phyloP scores from a whole-genome alignment of 371 early-diverging fungal genomes.

The Mucor plumbeus region DNA sequence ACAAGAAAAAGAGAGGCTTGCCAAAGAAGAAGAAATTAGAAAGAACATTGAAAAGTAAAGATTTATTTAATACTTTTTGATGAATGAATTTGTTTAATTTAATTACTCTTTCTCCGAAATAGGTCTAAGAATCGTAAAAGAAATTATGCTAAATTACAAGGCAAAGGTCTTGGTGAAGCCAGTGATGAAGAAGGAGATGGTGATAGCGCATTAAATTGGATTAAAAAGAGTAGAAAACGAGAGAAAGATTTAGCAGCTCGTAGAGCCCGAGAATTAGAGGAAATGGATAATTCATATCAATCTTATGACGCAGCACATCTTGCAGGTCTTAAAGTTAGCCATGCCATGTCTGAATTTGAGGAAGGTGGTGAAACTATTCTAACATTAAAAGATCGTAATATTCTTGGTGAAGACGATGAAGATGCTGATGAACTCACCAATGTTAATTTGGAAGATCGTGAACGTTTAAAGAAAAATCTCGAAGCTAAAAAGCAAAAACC shows the following conservation, averaged over 20 bases:
- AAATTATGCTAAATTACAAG: constrained; percentile 62
- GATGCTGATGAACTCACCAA: constrained; percentile 79
- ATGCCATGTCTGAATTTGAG: constrained; percentile 72
- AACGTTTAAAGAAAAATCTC: constrained; percentile 69
- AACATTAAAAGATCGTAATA: constrained; percentile 84
- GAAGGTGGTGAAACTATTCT: constrained; percentile 83
- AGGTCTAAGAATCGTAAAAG: constrained; percentile 67
- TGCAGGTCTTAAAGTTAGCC: constrained; percentile 79
- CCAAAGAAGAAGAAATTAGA: constrained; percentile 54
- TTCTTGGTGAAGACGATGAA: constrained; percentile 73
- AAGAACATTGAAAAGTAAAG: constrained; percentile 62
- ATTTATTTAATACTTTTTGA: neutral
- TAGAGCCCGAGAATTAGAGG: constrained; percentile 52
- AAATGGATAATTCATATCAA: constrained; percentile 47
- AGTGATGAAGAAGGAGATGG: constrained; percentile 60
- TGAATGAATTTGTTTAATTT: no score
- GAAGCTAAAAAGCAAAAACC: constrained; percentile 80
- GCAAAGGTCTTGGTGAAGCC: constrained; percentile 75
- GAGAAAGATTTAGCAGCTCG: constrained; percentile 60
- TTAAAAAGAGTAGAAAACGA: constrained; percentile 54
- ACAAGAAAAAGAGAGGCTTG: constrained; percentile 54
- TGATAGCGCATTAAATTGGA: constrained; percentile 68
- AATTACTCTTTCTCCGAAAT: neutral
- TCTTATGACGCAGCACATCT: constrained; percentile 62
- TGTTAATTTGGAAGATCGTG: constrained; percentile 72